Percentiles rank a stretch among this genome's conserved stretches.
Conservation (phyloP, 73 alveolate genomes). For the Tetrahymena thermophila region DNA sequence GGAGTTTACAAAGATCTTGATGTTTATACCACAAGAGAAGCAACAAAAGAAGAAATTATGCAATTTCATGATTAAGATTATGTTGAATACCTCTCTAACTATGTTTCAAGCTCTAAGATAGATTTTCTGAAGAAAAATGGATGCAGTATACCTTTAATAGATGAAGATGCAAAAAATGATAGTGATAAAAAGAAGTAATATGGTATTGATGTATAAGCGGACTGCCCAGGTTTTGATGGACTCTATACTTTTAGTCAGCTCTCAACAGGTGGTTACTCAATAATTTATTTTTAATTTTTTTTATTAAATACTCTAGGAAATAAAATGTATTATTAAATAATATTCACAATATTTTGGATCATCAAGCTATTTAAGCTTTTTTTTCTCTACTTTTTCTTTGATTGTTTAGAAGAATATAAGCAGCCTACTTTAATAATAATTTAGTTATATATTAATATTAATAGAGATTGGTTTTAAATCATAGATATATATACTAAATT, state of each 20-base stretch:
- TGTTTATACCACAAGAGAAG: conserved; percentile 1
- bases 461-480: too few relatives aligned
- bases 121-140: conserved; percentile 5
- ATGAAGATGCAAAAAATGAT: neutral
- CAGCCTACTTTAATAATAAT: too few relatives aligned
- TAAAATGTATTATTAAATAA: too few relatives aligned
- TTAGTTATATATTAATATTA: too few relatives aligned
- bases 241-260: conserved; percentile 77
- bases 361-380: neutral
- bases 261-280: conserved; percentile 60
- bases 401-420: too few relatives aligned
- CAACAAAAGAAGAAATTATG: neutral
- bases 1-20: conserved; percentile 43
- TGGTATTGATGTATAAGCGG: conserved; percentile 56
- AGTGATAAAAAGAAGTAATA: neutral
- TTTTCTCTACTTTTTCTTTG: too few relatives aligned
- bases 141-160: neutral
- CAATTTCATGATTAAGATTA: neutral
- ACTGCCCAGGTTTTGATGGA: conserved; percentile 82
- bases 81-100: neutral
- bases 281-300: neutral
- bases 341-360: too few relatives aligned
- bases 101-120: neutral
- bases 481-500: too few relatives aligned
- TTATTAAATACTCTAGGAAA: too few relatives aligned